A percentile compares a stretch with the other conserved stretches of the same genome.
These are phyloP conservation scores for Aspergillus ustus DNA, from an alignment of 2,329 filamentous ascomycete species.

Conservation along the genomic window DNA sequence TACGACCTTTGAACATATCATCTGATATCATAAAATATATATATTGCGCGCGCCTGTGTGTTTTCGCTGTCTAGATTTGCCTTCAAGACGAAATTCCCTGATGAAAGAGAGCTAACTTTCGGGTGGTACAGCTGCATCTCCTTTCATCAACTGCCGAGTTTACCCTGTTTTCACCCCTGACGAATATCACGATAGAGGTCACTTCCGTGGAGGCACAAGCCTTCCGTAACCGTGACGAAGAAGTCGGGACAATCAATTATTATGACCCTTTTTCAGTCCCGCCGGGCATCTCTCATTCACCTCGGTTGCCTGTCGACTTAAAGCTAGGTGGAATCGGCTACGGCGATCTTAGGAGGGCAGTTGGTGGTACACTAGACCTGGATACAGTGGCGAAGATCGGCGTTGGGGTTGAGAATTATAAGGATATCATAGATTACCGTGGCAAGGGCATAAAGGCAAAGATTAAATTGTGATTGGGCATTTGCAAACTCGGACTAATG, in stretches of 20 bases:
- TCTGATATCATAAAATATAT: slow-evolving; percentile 16
- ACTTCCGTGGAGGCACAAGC: slow-evolving; percentile 83
- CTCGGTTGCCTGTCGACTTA: slow-evolving; percentile 82
- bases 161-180: slow-evolving; percentile 77
- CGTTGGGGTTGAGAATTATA: slow-evolving; percentile 75
- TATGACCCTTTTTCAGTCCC: slow-evolving; percentile 74
- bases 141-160: slow-evolving; percentile 87
- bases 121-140: slow-evolving; percentile 65
- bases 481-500: neutral
- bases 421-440: slow-evolving; percentile 71
- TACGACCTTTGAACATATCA: slow-evolving; percentile 17
- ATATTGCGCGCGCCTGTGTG: slow-evolving; percentile 16
- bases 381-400: slow-evolving; percentile 78
- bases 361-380: slow-evolving; percentile 79
- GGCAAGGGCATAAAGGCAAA: slow-evolving; percentile 73
- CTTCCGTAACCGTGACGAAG: slow-evolving; percentile 78
- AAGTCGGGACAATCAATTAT: slow-evolving; percentile 78
- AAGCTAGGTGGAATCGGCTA: slow-evolving; percentile 77
- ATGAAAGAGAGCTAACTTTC: slow-evolving; percentile 21
- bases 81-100: neutral
- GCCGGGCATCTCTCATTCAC: slow-evolving; percentile 73
- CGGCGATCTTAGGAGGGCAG: slow-evolving; percentile 75
- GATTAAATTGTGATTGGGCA: slow-evolving; percentile 45
- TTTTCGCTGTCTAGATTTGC: slow-evolving; percentile 32
- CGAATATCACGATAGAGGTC: slow-evolving; percentile 73